Evolutionary conservation across 108 stramenopile species (phyloP), one percentile per base, ranked within the genome.

Genomic region (Poteriospumella lacustris): DNA sequence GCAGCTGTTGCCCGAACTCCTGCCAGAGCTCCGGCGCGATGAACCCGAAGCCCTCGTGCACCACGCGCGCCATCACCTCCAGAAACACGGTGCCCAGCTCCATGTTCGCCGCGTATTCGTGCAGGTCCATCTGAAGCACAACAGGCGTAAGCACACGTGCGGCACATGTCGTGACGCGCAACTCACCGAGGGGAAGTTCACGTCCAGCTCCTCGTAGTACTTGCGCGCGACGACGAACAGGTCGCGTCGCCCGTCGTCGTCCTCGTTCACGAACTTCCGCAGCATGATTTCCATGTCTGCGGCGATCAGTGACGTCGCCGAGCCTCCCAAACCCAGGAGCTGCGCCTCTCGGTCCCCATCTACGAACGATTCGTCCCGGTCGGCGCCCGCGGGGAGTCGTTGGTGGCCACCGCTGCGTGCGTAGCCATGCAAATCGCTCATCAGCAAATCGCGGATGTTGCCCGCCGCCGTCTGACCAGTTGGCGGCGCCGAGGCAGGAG

Each of bases 101-200:
- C 60, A 64, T 64, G 60, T 64, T 64, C 29, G 60, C 60, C 9
- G 60, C 60, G 36, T 64, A 64, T 34, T 64, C 60, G 31, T 24
- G 28, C 28, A 34, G 36, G 31, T 64, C 31, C 60, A 64, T 64
- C 60, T 64, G 36, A 64, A 34, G 24, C 31, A 5, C 3, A 64
- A 34, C 5, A 34, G 28, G 36, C 28, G 3, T 26, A 64, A 31
- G 36, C 28, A 24, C 28, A 5, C 5, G 15, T 64, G 36, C 28
- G 15, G 36, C 28, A 64, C 5, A 24, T 34, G 36, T 34, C 31
- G 36, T 24, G 60, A 34, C 9, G 60, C 3, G 24, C 60, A 64
- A 64, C 60, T 64, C 36, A 64, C 60, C 28, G 3, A 31, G 36
- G 60, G 60, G 24, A 64, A 64, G 15, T 64, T 64, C 3, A 64